Conservation (phyloP, 1,139 yeast genomes). For the Scheffersomyces insectosa region DNA sequence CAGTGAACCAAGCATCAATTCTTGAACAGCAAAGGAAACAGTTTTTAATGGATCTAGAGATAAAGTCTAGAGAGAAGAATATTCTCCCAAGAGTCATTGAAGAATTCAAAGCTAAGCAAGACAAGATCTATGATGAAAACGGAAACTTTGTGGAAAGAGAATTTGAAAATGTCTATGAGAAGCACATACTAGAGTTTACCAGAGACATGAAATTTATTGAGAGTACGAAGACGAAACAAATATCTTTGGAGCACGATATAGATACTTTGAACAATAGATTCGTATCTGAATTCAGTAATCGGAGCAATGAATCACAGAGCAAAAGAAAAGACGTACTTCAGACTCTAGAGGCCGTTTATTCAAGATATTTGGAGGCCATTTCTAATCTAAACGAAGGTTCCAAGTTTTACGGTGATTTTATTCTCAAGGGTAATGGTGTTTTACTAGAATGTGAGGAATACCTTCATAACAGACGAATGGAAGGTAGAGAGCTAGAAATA, state of each 20-base stretch:
- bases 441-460: constrained; percentile 54
- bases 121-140: constrained; percentile 13
- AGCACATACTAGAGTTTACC: constrained; percentile 43
- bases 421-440: constrained; percentile 49
- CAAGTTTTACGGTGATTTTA: constrained; percentile 66
- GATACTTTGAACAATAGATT: constrained; percentile 43
- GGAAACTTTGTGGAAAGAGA: constrained; percentile 24
- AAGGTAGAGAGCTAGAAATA: constrained; percentile 52
- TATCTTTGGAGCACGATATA: constrained; percentile 43
- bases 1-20: constrained; percentile 22
- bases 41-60: constrained; percentile 43
- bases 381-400: constrained; percentile 69
- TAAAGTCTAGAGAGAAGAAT: constrained; percentile 47
- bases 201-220: constrained; percentile 41
- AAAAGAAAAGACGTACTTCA: constrained; percentile 54
- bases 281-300: constrained; percentile 15
- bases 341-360: constrained; percentile 53
- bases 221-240: constrained; percentile 41
- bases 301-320: constrained; percentile 23
- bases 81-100: constrained; percentile 54
- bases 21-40: constrained; percentile 36
- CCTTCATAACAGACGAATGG: constrained; percentile 53
- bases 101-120: constrained; percentile 37
- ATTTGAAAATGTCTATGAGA: constrained; percentile 35
- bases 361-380: constrained; percentile 55